A percentile compares a stretch with the other conserved stretches of the same genome.
These are phyloP conservation scores for Chrysosporium queenslandicum DNA, from an alignment of 2,329 filamentous ascomycete genomes.

Conservation along the genomic window DNA sequence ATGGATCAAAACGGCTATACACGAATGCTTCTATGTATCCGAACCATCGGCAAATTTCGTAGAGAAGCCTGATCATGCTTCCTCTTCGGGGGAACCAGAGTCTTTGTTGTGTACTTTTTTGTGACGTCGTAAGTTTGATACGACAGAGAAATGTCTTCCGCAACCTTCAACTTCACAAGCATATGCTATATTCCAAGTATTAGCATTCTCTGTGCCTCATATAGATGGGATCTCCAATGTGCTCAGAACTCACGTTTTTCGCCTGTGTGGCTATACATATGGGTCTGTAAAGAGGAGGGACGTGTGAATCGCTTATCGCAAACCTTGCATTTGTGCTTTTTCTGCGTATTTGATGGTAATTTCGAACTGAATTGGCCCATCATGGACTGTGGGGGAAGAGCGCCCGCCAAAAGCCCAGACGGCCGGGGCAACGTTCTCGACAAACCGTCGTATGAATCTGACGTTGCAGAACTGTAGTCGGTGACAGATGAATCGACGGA, in stretches of 20 bases:
- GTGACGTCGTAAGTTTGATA: conserved; percentile 88
- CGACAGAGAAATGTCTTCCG: conserved; percentile 91
- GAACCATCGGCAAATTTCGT: conserved; percentile 14
- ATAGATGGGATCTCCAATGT: background rate
- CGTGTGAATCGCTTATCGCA: conserved; percentile 96
- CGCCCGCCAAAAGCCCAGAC: conserved; percentile 51
- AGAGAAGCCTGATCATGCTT: conserved; percentile 25
- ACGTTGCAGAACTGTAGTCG: conserved; percentile 83
- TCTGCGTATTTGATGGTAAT: conserved; percentile 87
- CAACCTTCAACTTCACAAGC: conserved; percentile 90
- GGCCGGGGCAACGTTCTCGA: conserved; percentile 78
- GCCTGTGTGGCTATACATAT: conserved; percentile 97
- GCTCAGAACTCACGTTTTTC: conserved; percentile 86
- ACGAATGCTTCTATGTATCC: conserved; percentile 6
- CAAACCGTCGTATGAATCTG: conserved; percentile 70
- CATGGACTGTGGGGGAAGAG: conserved; percentile 80
- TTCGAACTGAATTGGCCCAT: conserved; percentile 98
- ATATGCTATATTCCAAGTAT: conserved; percentile 54
- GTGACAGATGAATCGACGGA: conserved; percentile 66
- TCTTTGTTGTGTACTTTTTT: conserved; percentile 75
- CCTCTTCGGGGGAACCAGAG: conserved; percentile 32
- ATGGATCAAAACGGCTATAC: background rate
- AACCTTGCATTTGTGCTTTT: conserved; percentile 99
- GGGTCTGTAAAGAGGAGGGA: conserved; percentile 86
- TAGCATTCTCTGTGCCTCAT: conserved; percentile 11